Conservation (phyloP, 768 basidiomycete species). For the Panaeolus papilionaceus region DNA sequence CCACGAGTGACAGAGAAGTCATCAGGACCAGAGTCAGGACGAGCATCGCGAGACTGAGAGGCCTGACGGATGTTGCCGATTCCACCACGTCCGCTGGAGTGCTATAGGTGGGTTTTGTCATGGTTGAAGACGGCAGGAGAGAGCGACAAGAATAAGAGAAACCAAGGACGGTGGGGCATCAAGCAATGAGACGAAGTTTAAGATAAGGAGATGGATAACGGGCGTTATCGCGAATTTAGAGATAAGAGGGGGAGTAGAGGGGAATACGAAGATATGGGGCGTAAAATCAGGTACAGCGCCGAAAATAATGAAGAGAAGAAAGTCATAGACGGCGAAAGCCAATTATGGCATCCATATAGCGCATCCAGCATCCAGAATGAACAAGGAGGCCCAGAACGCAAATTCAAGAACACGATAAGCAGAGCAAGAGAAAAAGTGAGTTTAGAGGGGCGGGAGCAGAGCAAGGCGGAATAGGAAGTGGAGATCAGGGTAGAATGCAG, state of each 20-base stretch:
- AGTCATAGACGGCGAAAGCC: too few species aligned
- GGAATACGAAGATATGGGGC: too few species aligned
- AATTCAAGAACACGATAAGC: neutral
- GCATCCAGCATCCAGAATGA: neutral
- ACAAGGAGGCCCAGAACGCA: neutral
- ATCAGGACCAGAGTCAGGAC: conserved; percentile 53
- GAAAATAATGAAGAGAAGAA: neutral
- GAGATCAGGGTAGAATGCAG: neutral
- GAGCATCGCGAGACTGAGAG: conserved; percentile 51
- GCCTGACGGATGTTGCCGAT: conserved; percentile 66
- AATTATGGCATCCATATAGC: too few species aligned
- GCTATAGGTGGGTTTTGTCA: conserved; percentile 31
- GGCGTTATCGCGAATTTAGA: neutral
- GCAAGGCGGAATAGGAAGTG: neutral
- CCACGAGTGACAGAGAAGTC: conserved; percentile 66
- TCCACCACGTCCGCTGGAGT: conserved; percentile 73
- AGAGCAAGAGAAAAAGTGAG: neutral
- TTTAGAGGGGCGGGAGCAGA: neutral
- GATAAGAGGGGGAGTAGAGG: too few species aligned
- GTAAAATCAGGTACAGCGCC: too few species aligned
- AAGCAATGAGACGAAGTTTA: too few species aligned
- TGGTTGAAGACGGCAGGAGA: too few species aligned
- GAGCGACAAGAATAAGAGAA: too few species aligned
- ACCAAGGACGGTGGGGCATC: too few species aligned
- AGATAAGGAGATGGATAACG: neutral